Evolutionary conservation across 805 yeast species (phyloP), one percentile per base, ranked within the genome.

Genomic region (Schizosaccharomyces japonicus): DNA sequence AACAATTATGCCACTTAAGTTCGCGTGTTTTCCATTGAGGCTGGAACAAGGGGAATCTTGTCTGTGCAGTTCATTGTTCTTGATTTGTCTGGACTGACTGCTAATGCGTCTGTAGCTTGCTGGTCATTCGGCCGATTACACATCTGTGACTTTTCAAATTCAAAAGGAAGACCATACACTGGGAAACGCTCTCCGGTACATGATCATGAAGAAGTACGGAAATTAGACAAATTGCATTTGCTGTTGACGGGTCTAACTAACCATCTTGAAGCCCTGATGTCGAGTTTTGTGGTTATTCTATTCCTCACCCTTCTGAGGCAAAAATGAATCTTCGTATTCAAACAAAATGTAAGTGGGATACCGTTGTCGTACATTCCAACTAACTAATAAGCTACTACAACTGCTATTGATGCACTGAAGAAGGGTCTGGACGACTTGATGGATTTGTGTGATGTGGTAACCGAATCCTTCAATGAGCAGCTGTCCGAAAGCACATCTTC

Each of bases 241-340:
- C 5, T 4, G 6, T 4, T 5, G 13, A 26, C 17, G 25, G n/a
- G 11, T 10, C 11, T 27, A 5, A 27, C 2, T 5, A 7, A 1
- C 7, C 10, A 2, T 10, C 11, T 27, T 8, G 21, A 30, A 61
- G 65, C 58, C 95, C 95, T 33, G 93, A 84, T 54, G 98, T 90
- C 25, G 98, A 90, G 60, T 90, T 90, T 62, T 87, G 96, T 60
- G 98, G 98, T 49, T 90, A 90, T 65, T 83, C 95, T 40, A 90
- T 90, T 54, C 98, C 98, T 8, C 98, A 90, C 63, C 98, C 98
- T 17, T 81, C 94, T 31, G 98, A 90, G 64, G 70, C 82, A 51
- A 78, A 80, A 55, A 67, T 90, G 63, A 83, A 90, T 64, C 61
- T 90, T 49, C 75, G 98, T 65, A 83, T 90, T 52, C 98, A 90